These are phyloP conservation scores for Mariannaea elegans DNA, from an alignment of 2,329 filamentous ascomycete species.

Conservation along the genomic window DNA sequence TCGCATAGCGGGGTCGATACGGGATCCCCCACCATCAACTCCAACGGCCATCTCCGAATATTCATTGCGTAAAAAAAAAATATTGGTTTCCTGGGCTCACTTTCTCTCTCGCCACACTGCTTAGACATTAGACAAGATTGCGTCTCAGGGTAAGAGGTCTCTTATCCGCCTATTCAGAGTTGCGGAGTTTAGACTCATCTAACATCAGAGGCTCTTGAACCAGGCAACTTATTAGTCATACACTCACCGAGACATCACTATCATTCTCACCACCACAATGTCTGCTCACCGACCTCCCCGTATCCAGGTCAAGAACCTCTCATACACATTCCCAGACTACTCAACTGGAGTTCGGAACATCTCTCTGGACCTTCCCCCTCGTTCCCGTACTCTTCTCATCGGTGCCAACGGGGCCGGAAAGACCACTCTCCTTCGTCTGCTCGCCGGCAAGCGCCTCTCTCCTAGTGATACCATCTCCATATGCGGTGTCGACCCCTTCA, in stretches of 20 bases:
- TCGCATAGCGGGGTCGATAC: neutral
- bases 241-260: neutral
- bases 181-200: too few relatives aligned
- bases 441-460: conserved; percentile 93
- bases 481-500: conserved; percentile 89
- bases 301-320: conserved; percentile 79
- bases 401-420: conserved; percentile 98
- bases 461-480: conserved; percentile 79
- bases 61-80: neutral
- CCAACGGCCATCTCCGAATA: neutral
- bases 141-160: too few relatives aligned
- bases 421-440: conserved; percentile 92
- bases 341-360: conserved; percentile 81
- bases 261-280: conserved; percentile 38
- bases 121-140: too few relatives aligned
- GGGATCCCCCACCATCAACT: neutral
- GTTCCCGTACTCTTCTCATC: conserved; percentile 89
- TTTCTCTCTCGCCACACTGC: neutral
- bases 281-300: conserved; percentile 56
- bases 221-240: neutral
- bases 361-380: conserved; percentile 77
- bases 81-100: too few relatives aligned
- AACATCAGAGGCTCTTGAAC: too few relatives aligned
- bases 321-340: conserved; percentile 89
- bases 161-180: too few relatives aligned